Evolutionary conservation across 495 filamentous ascomycete genomes (phyloP), one percentile per base, ranked within the genome.

Genomic region (Penicillium bovifimosum): DNA sequence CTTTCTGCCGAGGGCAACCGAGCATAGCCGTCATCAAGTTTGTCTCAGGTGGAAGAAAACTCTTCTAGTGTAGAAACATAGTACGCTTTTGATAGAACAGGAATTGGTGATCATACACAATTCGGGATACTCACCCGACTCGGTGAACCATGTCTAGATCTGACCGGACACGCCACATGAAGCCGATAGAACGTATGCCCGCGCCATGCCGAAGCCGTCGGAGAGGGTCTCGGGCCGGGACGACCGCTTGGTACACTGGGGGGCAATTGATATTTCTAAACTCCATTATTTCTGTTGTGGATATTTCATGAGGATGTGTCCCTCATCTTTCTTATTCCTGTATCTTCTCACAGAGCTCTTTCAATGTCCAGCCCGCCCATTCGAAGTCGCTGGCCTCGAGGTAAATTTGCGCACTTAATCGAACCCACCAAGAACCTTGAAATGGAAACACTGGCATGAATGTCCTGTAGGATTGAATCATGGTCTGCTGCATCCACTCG

Each of bases 321-420:
- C 4, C 33, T 24, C 9, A 29, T 3, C 29, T 7, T 16, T 27
- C 24, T 24, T 17, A 14, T n/a, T 45, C 41, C 4, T 43, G 31
- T 34, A 52, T 6, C 41, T 29, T 33, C 29, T 73, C 69, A 59
- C 82, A 85, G 9, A 89, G 50, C 40, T 74, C 69, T 65, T 77
- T 76, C 55, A 91, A 59, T 14, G 70, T 67, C 38, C 70, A 41
- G 0, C 74, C 87, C 2, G 70, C 82, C 79, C 80, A 86, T 61
- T 83, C 79, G 59, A 91, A 91, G 68, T 93, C 88, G 0, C 70
- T 71, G 39, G 81, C 27, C 28, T 86, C 86, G 14, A 92, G 65
- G 67, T 89, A 95, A 0, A 91, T 73, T 74, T 92, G 87, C 11
- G 76, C 87, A 59, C 83, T 87, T 17, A 92, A 59, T 49, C 90